Conservation (phyloP, 1,284 basidiomycete species). For the Microbotryum intermedium region DNA sequence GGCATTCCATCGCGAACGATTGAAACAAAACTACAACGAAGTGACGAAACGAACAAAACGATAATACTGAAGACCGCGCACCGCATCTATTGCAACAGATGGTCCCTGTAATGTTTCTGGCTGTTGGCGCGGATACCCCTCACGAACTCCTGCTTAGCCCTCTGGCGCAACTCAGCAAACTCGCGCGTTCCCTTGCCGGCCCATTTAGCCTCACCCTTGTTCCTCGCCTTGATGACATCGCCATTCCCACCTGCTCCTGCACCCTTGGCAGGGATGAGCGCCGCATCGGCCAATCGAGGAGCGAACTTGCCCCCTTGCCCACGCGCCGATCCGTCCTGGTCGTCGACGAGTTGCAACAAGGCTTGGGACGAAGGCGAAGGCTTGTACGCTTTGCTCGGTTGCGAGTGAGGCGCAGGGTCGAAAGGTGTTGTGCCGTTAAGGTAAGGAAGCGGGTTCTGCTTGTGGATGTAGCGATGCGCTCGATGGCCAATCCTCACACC, state of each 20-base stretch:
- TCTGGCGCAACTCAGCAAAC: slow-evolving; percentile 54
- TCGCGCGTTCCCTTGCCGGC: slow-evolving; percentile 80
- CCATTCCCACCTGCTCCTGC: slow-evolving; percentile 73
- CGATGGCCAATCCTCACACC: slow-evolving; percentile 89
- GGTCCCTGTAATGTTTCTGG: slow-evolving; percentile 15
- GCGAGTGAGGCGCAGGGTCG: slow-evolving; percentile 20
- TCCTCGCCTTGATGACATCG: slow-evolving; percentile 79
- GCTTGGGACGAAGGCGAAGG: slow-evolving; percentile 25
- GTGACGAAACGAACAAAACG: too few relatives aligned
- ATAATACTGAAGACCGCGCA: background rate
- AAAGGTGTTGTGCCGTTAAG: slow-evolving; percentile 22
- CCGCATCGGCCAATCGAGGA: slow-evolving; percentile 15
- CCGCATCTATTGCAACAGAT: background rate
- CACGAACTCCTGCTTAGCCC: slow-evolving; percentile 8
- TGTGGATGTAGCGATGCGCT: slow-evolving; percentile 75
- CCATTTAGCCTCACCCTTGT: slow-evolving; percentile 85
- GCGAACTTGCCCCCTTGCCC: slow-evolving; percentile 8
- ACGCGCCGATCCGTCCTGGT: background rate
- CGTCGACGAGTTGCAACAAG: slow-evolving; percentile 14
- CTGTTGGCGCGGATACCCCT: slow-evolving; percentile 22
- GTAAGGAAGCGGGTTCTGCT: slow-evolving; percentile 57
- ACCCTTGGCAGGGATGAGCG: slow-evolving; percentile 68
- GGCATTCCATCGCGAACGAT: too few relatives aligned
- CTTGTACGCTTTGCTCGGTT: slow-evolving; percentile 8
- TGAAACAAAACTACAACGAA: too few relatives aligned